phyloP scores from a whole-genome alignment of 257 asterid genomes.

The Nicotiana knightiana region DNA sequence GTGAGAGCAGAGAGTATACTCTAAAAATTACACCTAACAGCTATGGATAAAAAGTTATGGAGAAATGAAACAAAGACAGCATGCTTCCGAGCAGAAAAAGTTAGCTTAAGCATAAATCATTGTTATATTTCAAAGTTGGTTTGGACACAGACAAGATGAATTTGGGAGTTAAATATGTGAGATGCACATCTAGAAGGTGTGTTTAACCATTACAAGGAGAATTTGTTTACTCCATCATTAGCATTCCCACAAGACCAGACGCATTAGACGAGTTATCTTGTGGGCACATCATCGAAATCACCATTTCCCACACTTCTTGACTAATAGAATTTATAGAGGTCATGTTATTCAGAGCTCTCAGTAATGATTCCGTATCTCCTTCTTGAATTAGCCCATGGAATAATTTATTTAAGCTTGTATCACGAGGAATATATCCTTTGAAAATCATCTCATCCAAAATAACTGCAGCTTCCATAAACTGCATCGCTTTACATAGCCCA shows the following conservation, averaged over 20 bases:
- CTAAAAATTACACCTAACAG: background rate
- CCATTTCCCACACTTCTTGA: conserved; percentile 45
- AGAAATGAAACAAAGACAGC: background rate
- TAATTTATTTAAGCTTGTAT: conserved; percentile 34
- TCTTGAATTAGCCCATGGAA: conserved; percentile 28
- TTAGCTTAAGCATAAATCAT: background rate
- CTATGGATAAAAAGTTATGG: background rate
- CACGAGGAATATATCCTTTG: conserved; percentile 44
- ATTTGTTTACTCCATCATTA: conserved; percentile 15
- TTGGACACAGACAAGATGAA: background rate
- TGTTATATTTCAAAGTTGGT: background rate
- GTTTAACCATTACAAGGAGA: background rate
- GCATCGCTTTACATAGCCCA: conserved; percentile 49
- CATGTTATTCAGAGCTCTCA: conserved; percentile 35
- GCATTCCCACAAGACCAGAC: conserved; percentile 25
- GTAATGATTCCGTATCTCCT: conserved; percentile 25
- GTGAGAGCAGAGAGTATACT: background rate
- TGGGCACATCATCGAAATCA: conserved; percentile 35
- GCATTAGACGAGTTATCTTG: conserved; percentile 23
- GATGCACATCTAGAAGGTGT: background rate
- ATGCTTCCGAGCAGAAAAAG: background rate
- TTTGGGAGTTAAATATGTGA: background rate
- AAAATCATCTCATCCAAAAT: conserved; percentile 74
- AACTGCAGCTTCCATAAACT: conserved; percentile 51
- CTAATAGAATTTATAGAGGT: conserved; percentile 43